Evolutionary conservation across 1,139 yeast genomes (phyloP).

Genomic region (Sugiyamaella sp.): DNA sequence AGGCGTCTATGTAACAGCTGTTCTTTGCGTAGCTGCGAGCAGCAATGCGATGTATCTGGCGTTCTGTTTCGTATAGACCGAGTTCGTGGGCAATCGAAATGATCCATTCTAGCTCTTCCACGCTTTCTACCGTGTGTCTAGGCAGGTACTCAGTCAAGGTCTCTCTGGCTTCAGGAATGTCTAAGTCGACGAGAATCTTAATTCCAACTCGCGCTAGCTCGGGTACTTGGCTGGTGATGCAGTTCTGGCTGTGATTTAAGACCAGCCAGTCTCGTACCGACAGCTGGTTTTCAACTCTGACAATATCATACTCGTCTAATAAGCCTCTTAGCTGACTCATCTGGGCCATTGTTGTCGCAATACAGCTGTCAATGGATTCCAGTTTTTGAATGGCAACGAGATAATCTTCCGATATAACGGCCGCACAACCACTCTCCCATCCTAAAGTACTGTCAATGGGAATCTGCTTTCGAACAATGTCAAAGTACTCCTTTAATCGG

Average conservation of each 20-base stretch:
- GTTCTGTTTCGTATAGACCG: slow-evolving; percentile 37
- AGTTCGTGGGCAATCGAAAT: slow-evolving; percentile 56
- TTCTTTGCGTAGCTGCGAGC: slow-evolving; percentile 29
- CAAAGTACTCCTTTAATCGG: slow-evolving; percentile 49
- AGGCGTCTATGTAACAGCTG: slow-evolving; percentile 59
- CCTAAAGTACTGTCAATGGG: slow-evolving; percentile 46
- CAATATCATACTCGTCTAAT: slow-evolving; percentile 49
- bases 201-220: slow-evolving; percentile 32
- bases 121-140: slow-evolving; percentile 53
- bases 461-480: slow-evolving; percentile 40
- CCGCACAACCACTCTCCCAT: slow-evolving; percentile 67
- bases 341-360: slow-evolving; percentile 68
- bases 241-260: slow-evolving; percentile 34
- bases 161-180: slow-evolving; percentile 43
- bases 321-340: slow-evolving; percentile 67
- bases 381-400: slow-evolving; percentile 63
- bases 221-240: slow-evolving; percentile 26
- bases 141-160: slow-evolving; percentile 66
- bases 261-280: slow-evolving; percentile 33
- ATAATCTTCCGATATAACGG: slow-evolving; percentile 60
- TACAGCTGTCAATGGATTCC: slow-evolving; percentile 64
- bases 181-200: slow-evolving; percentile 30
- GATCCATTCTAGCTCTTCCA: slow-evolving; percentile 83
- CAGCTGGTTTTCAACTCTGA: background rate
- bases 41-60: slow-evolving; percentile 30